phyloP scores from a whole-genome alignment of 179 eudicot species.

The Carnegiea gigantea region DNA sequence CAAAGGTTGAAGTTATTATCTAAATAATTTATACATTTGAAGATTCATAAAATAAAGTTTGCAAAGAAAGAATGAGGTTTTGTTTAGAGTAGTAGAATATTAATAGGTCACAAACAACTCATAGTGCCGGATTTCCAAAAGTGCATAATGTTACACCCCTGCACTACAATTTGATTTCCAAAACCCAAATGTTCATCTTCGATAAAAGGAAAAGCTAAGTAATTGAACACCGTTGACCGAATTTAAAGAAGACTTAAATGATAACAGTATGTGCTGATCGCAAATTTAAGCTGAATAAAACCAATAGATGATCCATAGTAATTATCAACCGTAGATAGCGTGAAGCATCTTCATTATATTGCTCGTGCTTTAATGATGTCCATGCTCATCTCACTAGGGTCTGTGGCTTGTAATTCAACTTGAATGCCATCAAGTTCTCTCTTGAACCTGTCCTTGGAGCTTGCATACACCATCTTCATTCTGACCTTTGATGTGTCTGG shows the following conservation, averaged over 20 bases:
- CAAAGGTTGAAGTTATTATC: too few relatives aligned
- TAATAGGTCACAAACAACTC: constrained; percentile 22
- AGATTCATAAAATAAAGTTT: background rate
- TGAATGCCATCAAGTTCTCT: constrained; percentile 86
- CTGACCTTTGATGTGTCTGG: constrained; percentile 77
- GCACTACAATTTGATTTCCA: constrained; percentile 17
- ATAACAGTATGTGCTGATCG: constrained; percentile 22
- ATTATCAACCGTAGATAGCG: too few relatives aligned
- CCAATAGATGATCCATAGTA: constrained; percentile 17
- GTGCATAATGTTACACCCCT: constrained; percentile 33
- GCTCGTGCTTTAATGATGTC: constrained; percentile 73
- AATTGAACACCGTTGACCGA: constrained; percentile 20
- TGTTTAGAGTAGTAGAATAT: background rate
- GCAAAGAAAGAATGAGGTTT: background rate
- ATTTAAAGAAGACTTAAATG: constrained; percentile 1
- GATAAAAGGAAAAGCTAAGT: constrained; percentile 13
- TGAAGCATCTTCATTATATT: constrained; percentile 1
- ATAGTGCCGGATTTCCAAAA: constrained; percentile 17
- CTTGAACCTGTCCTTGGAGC: constrained; percentile 89
- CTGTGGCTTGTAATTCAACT: constrained; percentile 84
- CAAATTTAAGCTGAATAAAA: constrained; percentile 18
- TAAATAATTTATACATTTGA: background rate
- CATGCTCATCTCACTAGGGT: constrained; percentile 85
- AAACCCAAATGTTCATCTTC: background rate
- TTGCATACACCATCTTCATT: constrained; percentile 94